Evolutionary conservation across 2,329 filamentous ascomycete species (phyloP).

Genomic region (Colletotrichum incanum): DNA sequence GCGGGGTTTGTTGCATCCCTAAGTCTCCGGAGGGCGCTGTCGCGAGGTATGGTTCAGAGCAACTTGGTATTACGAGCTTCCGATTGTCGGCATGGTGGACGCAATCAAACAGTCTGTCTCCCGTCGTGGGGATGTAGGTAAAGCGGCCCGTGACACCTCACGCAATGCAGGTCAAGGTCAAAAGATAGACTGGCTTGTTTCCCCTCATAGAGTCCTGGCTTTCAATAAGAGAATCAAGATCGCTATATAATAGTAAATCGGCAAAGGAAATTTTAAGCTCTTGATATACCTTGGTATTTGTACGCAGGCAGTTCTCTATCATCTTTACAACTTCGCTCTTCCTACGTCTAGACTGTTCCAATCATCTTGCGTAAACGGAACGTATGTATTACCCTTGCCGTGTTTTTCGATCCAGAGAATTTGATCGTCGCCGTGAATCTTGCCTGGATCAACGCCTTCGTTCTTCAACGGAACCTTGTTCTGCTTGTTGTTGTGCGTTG

Average conservation of each 20-base stretch:
- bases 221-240: neutral
- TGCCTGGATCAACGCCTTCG: constrained; percentile 34
- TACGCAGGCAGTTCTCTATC: neutral
- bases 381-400: constrained; percentile 69
- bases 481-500: constrained; percentile 83
- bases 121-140: neutral
- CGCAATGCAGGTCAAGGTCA: neutral
- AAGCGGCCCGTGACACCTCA: neutral
- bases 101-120: neutral
- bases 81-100: neutral
- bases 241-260: too few species aligned
- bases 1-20: constrained; percentile 35
- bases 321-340: constrained; percentile 25
- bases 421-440: constrained; percentile 53
- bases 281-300: neutral
- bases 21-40: neutral
- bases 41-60: constrained; percentile 4
- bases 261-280: too few species aligned
- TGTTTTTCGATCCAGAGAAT: constrained; percentile 69
- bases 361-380: constrained; percentile 71
- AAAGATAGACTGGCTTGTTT: neutral
- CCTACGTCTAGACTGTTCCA: constrained; percentile 60
- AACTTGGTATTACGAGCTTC: neutral
- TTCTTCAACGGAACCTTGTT: constrained; percentile 78
- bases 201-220: neutral